Percentiles rank a stretch among this genome's conserved stretches.
Conservation (phyloP, 169 alveolate species). For the Babesia caballi region DNA sequence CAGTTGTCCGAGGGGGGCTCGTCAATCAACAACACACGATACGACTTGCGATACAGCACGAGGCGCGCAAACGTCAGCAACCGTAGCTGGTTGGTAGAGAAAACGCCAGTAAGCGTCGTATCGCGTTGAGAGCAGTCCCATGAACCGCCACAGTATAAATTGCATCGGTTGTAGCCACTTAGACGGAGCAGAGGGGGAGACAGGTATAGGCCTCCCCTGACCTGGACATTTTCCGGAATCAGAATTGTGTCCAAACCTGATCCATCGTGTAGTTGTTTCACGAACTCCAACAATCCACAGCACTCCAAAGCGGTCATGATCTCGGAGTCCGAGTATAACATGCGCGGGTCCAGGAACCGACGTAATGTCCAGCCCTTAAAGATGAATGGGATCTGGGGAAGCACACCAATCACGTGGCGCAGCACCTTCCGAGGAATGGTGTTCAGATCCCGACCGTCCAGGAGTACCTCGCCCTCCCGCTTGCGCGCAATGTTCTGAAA, state of each 20-base stretch:
- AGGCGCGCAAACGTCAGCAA: slow-evolving; percentile 74
- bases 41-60: slow-evolving; percentile 68
- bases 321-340: slow-evolving; percentile 40
- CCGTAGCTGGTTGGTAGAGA: slow-evolving; percentile 65
- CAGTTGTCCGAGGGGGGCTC: slow-evolving; percentile 79
- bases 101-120: no score
- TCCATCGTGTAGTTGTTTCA: slow-evolving; percentile 25
- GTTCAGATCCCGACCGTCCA: slow-evolving; percentile 62
- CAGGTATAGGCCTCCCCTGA: slow-evolving; percentile 12
- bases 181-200: not conserved
- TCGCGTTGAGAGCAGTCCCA: no score
- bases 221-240: slow-evolving; percentile 2
- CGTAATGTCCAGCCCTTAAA: slow-evolving; percentile 63
- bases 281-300: slow-evolving; percentile 52
- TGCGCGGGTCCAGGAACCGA: slow-evolving; percentile 61
- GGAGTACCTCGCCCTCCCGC: slow-evolving; percentile 49
- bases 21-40: slow-evolving; percentile 76
- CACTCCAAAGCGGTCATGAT: slow-evolving; percentile 35
- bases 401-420: slow-evolving; percentile 52
- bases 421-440: slow-evolving; percentile 36
- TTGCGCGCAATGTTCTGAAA: slow-evolving; percentile 12
- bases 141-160: no score
- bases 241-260: slow-evolving; percentile 28
- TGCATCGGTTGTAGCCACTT: no score
- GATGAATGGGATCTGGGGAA: slow-evolving; percentile 55